Evolutionary conservation across 2,329 filamentous ascomycete species (phyloP).

Genomic region (Trematosphaeria pertusa): DNA sequence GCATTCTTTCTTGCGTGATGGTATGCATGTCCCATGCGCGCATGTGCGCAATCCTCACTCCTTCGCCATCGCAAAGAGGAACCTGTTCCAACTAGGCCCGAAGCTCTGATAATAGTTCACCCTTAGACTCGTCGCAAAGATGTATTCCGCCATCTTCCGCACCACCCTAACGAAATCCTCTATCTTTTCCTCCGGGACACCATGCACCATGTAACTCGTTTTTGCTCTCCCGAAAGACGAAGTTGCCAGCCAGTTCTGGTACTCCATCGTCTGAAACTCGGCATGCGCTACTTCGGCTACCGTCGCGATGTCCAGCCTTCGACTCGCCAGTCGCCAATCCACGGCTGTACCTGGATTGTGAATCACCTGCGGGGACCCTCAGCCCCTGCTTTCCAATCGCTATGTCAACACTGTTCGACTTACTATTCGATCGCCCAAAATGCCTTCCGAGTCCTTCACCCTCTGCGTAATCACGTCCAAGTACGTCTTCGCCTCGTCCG

Average conservation of each 20-base stretch:
- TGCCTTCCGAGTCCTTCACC: conserved; percentile 14
- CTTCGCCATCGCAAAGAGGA: conserved; percentile 26
- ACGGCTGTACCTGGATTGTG: conserved; percentile 41
- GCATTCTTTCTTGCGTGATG: too few species aligned
- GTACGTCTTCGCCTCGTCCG: conserved; percentile 22
- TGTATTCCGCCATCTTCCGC: conserved; percentile 24
- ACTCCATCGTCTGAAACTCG: conserved; percentile 23
- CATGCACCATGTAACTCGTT: conserved; percentile 37
- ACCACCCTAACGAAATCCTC: conserved; percentile 18
- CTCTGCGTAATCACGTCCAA: conserved; percentile 25
- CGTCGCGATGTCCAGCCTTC: conserved; percentile 34
- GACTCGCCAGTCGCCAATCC: conserved; percentile 23
- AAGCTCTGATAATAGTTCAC: conserved; percentile 32
- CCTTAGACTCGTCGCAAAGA: conserved; percentile 35
- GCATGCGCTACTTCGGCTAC: conserved; percentile 31
- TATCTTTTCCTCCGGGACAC: conserved; percentile 25
- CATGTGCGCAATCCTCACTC: too few species aligned
- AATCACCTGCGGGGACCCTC: conserved; percentile 23
- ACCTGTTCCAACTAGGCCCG: conserved; percentile 25
- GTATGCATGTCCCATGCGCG: too few species aligned
- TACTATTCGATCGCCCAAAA: conserved; percentile 20
- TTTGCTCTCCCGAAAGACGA: conserved; percentile 28
- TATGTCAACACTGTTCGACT: not conserved
- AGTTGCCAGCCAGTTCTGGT: conserved; percentile 33
- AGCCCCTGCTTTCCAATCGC: not conserved